A percentile compares a stretch with the other conserved stretches of the same genome.
These are phyloP conservation scores for Phaeosphaeriaceae sp. DNA, from an alignment of 2,329 filamentous ascomycete genomes.

Conservation along the genomic window DNA sequence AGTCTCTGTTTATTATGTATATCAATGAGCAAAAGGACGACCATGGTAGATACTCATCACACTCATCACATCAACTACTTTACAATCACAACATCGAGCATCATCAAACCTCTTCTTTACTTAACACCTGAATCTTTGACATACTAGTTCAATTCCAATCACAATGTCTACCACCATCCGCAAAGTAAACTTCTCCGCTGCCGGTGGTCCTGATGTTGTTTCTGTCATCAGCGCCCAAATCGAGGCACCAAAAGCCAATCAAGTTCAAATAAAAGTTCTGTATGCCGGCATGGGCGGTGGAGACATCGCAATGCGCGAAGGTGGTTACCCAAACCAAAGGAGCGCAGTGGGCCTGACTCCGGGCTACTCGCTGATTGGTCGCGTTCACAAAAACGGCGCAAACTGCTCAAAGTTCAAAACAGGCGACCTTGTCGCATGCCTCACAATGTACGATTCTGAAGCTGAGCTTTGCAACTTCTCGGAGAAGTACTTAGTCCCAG, in stretches of 20 bases:
- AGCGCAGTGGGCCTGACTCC: slow-evolving; percentile 55
- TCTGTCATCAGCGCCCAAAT: slow-evolving; percentile 45
- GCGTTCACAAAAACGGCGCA: slow-evolving; percentile 49
- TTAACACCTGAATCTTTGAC: not conserved
- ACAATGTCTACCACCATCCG: slow-evolving; percentile 46
- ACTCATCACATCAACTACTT: too few species aligned
- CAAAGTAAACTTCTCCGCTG: slow-evolving; percentile 55
- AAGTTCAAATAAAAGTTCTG: slow-evolving; percentile 57
- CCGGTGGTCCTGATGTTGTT: slow-evolving; percentile 52
- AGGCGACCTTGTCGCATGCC: slow-evolving; percentile 36
- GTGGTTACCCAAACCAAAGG: slow-evolving; percentile 56
- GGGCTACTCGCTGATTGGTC: slow-evolving; percentile 58
- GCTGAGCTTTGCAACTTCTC: slow-evolving; percentile 56
- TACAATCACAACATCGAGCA: too few species aligned
- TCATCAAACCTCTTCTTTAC: not conserved
- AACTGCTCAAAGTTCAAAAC: slow-evolving; percentile 33
- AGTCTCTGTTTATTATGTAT: too few species aligned
- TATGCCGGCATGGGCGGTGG: slow-evolving; percentile 57
- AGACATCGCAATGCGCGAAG: slow-evolving; percentile 59
- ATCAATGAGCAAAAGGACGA: too few species aligned
- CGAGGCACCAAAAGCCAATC: slow-evolving; percentile 48
- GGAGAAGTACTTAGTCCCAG: slow-evolving; percentile 54
- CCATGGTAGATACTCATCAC: too few species aligned
- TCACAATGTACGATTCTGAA: slow-evolving; percentile 44
- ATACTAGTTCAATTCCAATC: not conserved